A percentile compares a stretch with the other conserved stretches of the same genome.
phyloP scores from a whole-genome alignment of 768 basidiomycete genomes.

The Sarcomyxa edulis region DNA sequence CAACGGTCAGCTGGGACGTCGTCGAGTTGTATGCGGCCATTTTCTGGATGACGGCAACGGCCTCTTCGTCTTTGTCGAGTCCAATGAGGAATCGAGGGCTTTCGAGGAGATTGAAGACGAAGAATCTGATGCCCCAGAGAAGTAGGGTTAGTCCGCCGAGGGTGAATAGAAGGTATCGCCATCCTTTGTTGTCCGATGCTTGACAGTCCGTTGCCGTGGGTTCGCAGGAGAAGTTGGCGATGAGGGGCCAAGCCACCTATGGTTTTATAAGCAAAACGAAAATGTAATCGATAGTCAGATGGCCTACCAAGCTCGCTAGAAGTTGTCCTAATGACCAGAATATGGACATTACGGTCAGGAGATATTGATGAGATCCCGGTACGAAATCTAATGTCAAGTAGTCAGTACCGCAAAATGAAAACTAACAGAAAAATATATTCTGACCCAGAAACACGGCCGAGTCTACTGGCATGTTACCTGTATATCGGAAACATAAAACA shows the following conservation, averaged over 20 bases:
- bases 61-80: constrained; percentile 57
- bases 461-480: constrained; percentile 56
- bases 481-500: no score
- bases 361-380: constrained; percentile 68
- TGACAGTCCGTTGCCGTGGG: constrained; percentile 27
- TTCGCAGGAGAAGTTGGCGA: constrained; percentile 63
- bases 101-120: constrained; percentile 63
- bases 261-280: neutral
- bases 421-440: constrained; percentile 11
- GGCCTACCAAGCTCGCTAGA: constrained; percentile 38
- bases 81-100: constrained; percentile 72
- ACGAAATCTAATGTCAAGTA: no score
- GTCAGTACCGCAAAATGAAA: no score
- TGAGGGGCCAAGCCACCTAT: constrained; percentile 68
- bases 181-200: constrained; percentile 56
- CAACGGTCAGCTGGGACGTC: constrained; percentile 40
- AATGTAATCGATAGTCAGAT: neutral
- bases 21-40: constrained; percentile 59
- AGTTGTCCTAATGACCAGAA: constrained; percentile 82
- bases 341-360: constrained; percentile 70
- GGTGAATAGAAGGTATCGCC: constrained; percentile 69
- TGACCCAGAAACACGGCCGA: constrained; percentile 70
- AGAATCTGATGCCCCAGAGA: constrained; percentile 57
- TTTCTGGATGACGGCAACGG: constrained; percentile 59
- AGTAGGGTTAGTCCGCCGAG: constrained; percentile 69